Evolutionary conservation across 768 basidiomycete genomes (phyloP).

Genomic region (Russula ochroleuca): DNA sequence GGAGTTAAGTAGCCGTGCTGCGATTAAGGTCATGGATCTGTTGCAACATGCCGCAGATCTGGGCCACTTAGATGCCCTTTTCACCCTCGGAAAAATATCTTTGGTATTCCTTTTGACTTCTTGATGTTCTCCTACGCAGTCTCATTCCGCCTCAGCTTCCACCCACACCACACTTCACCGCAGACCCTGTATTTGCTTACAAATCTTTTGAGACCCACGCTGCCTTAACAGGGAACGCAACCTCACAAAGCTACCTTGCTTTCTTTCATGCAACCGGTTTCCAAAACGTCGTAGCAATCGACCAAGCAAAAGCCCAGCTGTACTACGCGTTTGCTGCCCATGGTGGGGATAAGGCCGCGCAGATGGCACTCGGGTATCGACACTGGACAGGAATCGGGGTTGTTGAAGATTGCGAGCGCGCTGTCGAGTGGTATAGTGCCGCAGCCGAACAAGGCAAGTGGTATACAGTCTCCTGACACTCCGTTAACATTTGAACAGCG

Average conservation of each 20-base stretch:
- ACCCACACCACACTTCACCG: conserved; percentile 59
- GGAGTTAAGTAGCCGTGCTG: conserved; percentile 64
- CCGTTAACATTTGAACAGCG: conserved; percentile 41
- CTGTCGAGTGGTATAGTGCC: conserved; percentile 83
- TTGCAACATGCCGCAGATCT: conserved; percentile 77
- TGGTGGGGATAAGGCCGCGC: conserved; percentile 78
- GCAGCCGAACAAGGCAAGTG: conserved; percentile 77
- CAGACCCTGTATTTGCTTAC: conserved; percentile 60
- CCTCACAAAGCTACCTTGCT: conserved; percentile 79
- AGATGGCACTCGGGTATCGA: conserved; percentile 91
- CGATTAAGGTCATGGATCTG: conserved; percentile 77
- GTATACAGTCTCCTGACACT: neutral
- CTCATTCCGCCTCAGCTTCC: conserved; percentile 51
- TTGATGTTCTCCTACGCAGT: neutral
- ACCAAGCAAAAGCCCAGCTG: conserved; percentile 80
- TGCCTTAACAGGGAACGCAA: conserved; percentile 68
- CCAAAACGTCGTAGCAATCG: conserved; percentile 52
- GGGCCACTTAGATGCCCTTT: conserved; percentile 71
- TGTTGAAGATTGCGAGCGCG: conserved; percentile 75
- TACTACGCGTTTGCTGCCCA: conserved; percentile 94
- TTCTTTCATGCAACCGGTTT: conserved; percentile 92
- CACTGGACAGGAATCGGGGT: conserved; percentile 96
- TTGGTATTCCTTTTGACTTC: conserved; percentile 42
- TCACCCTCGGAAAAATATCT: conserved; percentile 60
- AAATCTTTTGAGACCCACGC: conserved; percentile 63